Percentiles rank a stretch among this genome's conserved stretches.
These are phyloP conservation scores for Tulasnella sp. DNA, from an alignment of 768 basidiomycete genomes.

Conservation along the genomic window DNA sequence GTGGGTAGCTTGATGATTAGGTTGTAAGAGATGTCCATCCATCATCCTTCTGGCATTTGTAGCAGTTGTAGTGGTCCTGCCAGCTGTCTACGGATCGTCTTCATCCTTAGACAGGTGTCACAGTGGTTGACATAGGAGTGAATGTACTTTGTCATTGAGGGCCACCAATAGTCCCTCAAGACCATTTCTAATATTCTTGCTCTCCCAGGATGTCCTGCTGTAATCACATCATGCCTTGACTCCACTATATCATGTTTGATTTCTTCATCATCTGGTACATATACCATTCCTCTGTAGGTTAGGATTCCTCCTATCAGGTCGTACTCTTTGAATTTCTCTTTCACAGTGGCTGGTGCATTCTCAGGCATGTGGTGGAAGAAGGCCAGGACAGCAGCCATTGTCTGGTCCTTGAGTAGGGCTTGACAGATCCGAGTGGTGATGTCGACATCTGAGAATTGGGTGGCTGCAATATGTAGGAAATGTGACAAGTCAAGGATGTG, in stretches of 20 bases:
- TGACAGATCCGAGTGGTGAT: too few species aligned
- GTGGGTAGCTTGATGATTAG: conserved; percentile 13
- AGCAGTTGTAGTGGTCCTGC: conserved; percentile 22
- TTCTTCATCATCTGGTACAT: neutral
- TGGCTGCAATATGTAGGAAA: neutral
- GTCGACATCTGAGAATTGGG: neutral
- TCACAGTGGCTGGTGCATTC: neutral
- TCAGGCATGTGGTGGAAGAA: too few species aligned
- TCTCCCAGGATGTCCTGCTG: conserved; percentile 16
- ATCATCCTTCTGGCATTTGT: conserved; percentile 21
- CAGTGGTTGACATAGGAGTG: conserved; percentile 22
- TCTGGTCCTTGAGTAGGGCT: too few species aligned
- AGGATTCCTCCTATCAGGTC: neutral
- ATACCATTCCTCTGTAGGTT: neutral
- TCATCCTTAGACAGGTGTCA: conserved; percentile 20
- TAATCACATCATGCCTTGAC: neutral
- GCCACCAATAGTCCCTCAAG: conserved; percentile 20
- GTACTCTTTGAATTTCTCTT: neutral
- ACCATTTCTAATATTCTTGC: conserved; percentile 19
- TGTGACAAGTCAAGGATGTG: neutral
- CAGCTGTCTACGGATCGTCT: conserved; percentile 10
- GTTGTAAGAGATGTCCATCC: conserved; percentile 25
- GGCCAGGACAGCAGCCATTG: too few species aligned
- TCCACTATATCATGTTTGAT: neutral
- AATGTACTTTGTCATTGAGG: conserved; percentile 17